Evolutionary conservation across 225 moss, liverwort and hornwort genomes (phyloP), one percentile per base, ranked within the genome.

Genomic region (Rhytidiadelphus loreus): DNA sequence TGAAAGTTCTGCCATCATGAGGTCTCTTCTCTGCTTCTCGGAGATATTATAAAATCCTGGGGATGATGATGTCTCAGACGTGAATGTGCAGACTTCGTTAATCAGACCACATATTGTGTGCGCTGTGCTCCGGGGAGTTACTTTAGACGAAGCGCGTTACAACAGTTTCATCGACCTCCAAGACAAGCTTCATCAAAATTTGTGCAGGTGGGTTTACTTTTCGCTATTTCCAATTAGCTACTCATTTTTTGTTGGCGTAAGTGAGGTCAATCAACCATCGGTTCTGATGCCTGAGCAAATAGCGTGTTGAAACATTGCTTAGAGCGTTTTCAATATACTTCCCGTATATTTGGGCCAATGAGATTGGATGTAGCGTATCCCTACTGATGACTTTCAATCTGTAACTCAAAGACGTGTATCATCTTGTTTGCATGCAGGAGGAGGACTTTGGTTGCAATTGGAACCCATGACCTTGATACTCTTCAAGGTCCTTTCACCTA

Each of bases 151-250:
- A 86, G 93, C 92, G 60, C 92, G 96, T 61, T 96, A 90, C 89
- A 93, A 95, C 53, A 99, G 99, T 93, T 96, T 99, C 89, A 96
- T 99, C 53, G 96, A 99, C 80, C 95, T 99, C 39, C 99, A 99
- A 85, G 96, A 97, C 93, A 97, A 96, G 82, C 92, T 99, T 81
- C 97, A 97, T 91, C 99, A 99, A 71, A 97, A 99, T 89, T 89
- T 97, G 81, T 99, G 98, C 95, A 94, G 97, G 99, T 99, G 72
- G 63, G 80, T 48, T 86, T 68, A 20, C 76, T 24, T 59, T 88
- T 77, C 46, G 52, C 73, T 73, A 53, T 44, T 64, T 73, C 18
- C 53, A 80, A 43, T 41, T 14, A 46, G 23, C 46, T 26, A 21
- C 19, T 81, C 39, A 56, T 76, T 48, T 29, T 84, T 77, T 55